Conservation (phyloP, 2,329 filamentous ascomycete genomes). For the Blastomyces parvus region DNA sequence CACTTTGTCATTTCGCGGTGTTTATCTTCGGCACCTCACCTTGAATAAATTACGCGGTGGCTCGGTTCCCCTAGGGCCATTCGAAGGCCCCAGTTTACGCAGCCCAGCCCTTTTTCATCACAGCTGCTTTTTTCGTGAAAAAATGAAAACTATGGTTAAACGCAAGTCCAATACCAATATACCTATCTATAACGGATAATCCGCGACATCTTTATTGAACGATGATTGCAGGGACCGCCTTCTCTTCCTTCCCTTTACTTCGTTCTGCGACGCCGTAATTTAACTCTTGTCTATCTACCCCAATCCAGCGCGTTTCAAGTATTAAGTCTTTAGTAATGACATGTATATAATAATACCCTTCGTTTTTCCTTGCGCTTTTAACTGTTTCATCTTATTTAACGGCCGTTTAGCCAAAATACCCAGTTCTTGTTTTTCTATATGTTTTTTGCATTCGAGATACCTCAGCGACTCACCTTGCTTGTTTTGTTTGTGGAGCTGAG, state of each 20-base stretch:
- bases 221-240: background rate
- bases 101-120: background rate
- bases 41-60: background rate
- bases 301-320: background rate
- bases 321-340: background rate
- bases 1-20: background rate
- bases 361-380: background rate
- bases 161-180: background rate
- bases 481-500: background rate
- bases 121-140: background rate
- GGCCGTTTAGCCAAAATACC: background rate
- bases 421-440: background rate
- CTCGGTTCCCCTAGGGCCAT: background rate
- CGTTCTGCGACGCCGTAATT: background rate
- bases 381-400: background rate
- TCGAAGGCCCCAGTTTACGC: background rate
- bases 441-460: conserved; percentile 1
- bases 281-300: background rate
- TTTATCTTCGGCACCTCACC: background rate
- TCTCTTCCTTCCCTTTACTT: background rate
- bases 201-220: background rate
- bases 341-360: background rate
- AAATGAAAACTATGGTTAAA: background rate
- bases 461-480: background rate
- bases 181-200: background rate